Evolutionary conservation across 805 yeast genomes (phyloP).

Genomic region (Barnettozyma botsteinii): DNA sequence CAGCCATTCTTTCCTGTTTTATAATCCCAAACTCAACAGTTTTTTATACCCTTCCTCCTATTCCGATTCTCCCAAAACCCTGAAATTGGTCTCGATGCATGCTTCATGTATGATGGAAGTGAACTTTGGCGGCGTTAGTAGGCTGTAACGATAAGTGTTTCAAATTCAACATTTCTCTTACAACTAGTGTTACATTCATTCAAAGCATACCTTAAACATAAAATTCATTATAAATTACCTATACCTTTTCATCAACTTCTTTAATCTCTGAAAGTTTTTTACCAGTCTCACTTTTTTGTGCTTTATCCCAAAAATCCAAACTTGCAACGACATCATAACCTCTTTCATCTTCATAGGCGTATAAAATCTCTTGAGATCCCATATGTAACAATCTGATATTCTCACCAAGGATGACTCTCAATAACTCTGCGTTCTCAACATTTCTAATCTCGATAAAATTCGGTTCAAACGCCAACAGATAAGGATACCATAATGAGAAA

Average conservation of each 20-base stretch:
- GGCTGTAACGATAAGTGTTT: too few relatives aligned
- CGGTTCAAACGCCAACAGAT: constrained; percentile 82
- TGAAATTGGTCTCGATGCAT: too few relatives aligned
- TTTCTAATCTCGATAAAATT: constrained; percentile 89
- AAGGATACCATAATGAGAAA: constrained; percentile 92
- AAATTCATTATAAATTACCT: neutral
- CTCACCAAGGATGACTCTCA: constrained; percentile 88
- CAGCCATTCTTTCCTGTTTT: too few relatives aligned
- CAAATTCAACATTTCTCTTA: too few relatives aligned
- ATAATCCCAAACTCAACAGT: too few relatives aligned
- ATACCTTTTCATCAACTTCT: constrained; percentile 17
- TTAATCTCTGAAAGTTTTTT: constrained; percentile 18
- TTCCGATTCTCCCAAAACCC: too few relatives aligned
- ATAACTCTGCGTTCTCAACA: constrained; percentile 78
- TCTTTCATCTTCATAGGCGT: constrained; percentile 84
- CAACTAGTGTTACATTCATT: too few relatives aligned
- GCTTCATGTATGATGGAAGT: too few relatives aligned
- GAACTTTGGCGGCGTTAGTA: too few relatives aligned
- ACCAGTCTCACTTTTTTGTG: constrained; percentile 18
- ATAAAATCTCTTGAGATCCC: constrained; percentile 87
- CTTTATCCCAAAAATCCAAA: constrained; percentile 76
- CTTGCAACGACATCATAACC: constrained; percentile 92
- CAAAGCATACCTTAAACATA: too few relatives aligned
- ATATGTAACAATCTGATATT: constrained; percentile 85
- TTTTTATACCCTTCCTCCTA: too few relatives aligned